These are phyloP conservation scores for Daldinia vernicosa DNA, from an alignment of 495 filamentous ascomycete species.

Conservation along the genomic window DNA sequence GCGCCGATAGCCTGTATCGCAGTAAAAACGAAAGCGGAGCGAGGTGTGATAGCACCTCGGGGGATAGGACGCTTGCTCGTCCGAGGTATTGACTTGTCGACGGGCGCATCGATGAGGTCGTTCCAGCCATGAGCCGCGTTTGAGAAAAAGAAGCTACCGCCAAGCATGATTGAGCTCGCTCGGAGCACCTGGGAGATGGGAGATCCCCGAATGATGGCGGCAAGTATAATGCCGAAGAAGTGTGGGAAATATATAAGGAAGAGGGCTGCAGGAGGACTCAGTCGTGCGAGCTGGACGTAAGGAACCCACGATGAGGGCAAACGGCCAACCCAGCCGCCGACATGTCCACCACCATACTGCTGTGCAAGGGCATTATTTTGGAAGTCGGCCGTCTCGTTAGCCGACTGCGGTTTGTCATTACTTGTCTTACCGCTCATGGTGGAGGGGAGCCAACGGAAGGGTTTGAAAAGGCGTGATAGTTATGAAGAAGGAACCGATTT, in stretches of 20 bases:
- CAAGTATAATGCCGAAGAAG: conserved; percentile 51
- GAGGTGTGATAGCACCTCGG: conserved; percentile 48
- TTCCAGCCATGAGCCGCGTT: conserved; percentile 56
- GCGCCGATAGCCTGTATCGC: conserved; percentile 40
- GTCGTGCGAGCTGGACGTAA: conserved; percentile 50
- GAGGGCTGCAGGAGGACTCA: conserved; percentile 48
- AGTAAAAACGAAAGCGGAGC: conserved; percentile 49
- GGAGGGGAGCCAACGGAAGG: not conserved
- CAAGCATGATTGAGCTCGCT: conserved; percentile 42
- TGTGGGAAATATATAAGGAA: conserved; percentile 53
- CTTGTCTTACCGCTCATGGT: conserved; percentile 27
- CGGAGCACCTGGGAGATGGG: conserved; percentile 31
- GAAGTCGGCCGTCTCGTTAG: conserved; percentile 26
- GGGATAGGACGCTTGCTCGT: conserved; percentile 52
- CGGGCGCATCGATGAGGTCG: conserved; percentile 53
- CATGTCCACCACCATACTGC: conserved; percentile 47
- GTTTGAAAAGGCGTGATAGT: not conserved
- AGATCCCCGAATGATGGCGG: conserved; percentile 43
- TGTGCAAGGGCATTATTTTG: conserved; percentile 38
- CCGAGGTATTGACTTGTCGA: conserved; percentile 50
- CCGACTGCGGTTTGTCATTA: conserved; percentile 24
- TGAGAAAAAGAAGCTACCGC: conserved; percentile 53
- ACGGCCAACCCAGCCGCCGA: conserved; percentile 43
- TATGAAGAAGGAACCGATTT: conserved; percentile 3
- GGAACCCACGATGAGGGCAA: conserved; percentile 49